These are phyloP conservation scores for Mortierella sp. DNA, from an alignment of 371 early-diverging fungal genomes.

Conservation along the genomic window DNA sequence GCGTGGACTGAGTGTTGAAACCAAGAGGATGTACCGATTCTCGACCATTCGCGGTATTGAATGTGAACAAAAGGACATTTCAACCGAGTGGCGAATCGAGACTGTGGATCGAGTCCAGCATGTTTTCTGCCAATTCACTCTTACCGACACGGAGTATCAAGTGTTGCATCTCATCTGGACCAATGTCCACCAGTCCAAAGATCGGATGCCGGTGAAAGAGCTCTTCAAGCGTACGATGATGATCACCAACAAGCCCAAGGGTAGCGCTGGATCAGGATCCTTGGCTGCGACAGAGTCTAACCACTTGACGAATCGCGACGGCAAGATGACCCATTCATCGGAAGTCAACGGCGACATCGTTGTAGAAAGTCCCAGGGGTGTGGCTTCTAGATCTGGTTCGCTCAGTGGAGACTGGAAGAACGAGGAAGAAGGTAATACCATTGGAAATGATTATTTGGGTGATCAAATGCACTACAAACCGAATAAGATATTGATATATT, in stretches of 20 bases:
- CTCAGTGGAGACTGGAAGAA: constrained; percentile 25
- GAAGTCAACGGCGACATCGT: neutral
- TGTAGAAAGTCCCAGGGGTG: neutral
- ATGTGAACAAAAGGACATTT: constrained; percentile 56
- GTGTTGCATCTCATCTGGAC: constrained; percentile 57
- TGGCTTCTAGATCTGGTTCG: constrained; percentile 10
- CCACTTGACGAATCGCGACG: constrained; percentile 38
- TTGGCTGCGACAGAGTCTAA: constrained; percentile 53
- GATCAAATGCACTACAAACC: neutral
- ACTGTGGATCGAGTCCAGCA: constrained; percentile 49
- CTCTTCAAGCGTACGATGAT: constrained; percentile 38
- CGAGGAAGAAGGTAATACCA: constrained; percentile 31
- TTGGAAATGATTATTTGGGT: neutral
- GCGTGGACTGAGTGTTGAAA: constrained; percentile 51
- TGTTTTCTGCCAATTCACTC: constrained; percentile 51
- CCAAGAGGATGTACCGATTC: constrained; percentile 57
- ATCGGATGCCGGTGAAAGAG: constrained; percentile 46
- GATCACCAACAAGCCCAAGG: constrained; percentile 53
- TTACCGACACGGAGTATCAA: constrained; percentile 53
- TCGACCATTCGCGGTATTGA: constrained; percentile 55
- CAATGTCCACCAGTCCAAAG: constrained; percentile 42
- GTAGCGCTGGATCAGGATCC: constrained; percentile 55
- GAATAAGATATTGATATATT: neutral
- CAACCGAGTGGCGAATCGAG: constrained; percentile 57
- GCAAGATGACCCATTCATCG: constrained; percentile 21